These are phyloP conservation scores for Hypoxylon sp. DNA, from an alignment of 2,329 filamentous ascomycete genomes.

Conservation along the genomic window DNA sequence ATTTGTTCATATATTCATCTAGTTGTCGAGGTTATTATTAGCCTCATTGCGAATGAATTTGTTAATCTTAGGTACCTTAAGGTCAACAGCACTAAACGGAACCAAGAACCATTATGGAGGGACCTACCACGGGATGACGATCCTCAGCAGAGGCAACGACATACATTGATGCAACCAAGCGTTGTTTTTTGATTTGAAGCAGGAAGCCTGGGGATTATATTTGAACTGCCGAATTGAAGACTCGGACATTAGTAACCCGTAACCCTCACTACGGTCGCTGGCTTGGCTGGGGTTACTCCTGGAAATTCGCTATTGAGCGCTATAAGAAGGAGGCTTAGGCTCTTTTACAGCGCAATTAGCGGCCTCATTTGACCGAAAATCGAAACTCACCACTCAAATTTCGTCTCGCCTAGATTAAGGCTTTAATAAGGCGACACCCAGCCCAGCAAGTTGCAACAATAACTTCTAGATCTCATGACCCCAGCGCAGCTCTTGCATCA, in stretches of 20 bases:
- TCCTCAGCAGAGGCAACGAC: not conserved
- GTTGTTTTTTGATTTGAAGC: too few relatives aligned
- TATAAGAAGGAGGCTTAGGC: too few relatives aligned
- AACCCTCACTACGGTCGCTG: not conserved
- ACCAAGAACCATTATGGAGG: too few relatives aligned
- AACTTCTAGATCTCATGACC: too few relatives aligned
- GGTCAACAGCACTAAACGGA: too few relatives aligned
- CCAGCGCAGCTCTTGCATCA: too few relatives aligned
- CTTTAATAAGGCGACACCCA: not conserved
- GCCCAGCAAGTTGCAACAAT: too few relatives aligned
- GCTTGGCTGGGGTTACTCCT: not conserved
- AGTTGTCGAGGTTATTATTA: not conserved
- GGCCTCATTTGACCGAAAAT: too few relatives aligned
- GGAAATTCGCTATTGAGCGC: not conserved
- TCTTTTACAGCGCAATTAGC: too few relatives aligned
- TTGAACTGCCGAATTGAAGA: too few relatives aligned
- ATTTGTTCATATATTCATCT: slow-evolving; percentile 9
- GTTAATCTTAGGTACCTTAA: too few relatives aligned
- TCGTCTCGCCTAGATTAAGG: not conserved
- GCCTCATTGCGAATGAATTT: not conserved
- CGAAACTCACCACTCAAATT: not conserved
- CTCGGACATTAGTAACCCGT: not conserved
- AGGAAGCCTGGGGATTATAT: too few relatives aligned
- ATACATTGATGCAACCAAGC: not conserved
- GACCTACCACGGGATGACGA: not conserved